These are phyloP conservation scores for Omphalea diandra DNA, from an alignment of 441 rosid species.

Conservation along the genomic window DNA sequence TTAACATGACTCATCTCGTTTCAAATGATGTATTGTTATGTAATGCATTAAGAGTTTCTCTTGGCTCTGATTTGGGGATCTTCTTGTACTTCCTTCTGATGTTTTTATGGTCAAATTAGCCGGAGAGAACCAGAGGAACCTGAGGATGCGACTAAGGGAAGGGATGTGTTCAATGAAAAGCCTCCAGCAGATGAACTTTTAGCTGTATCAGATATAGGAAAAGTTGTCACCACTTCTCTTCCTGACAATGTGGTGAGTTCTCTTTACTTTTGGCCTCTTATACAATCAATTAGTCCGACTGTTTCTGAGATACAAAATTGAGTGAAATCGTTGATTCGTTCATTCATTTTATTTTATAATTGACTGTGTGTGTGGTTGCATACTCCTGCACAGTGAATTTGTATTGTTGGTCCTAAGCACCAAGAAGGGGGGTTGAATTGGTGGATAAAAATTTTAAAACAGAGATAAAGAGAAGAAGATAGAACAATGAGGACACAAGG, in stretches of 20 bases:
- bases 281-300: background rate
- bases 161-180: conserved; percentile 95
- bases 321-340: background rate
- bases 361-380: too few relatives aligned
- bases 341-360: background rate
- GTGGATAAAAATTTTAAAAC: too few relatives aligned
- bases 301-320: background rate
- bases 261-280: background rate
- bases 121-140: conserved; percentile 99
- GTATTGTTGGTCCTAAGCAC: too few relatives aligned
- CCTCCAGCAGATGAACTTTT: conserved; percentile 97
- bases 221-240: conserved; percentile 87
- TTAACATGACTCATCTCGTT: background rate
- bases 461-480: too few relatives aligned
- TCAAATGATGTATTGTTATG: background rate
- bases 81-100: background rate
- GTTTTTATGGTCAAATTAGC: conserved; percentile 36
- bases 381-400: too few relatives aligned
- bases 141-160: conserved; percentile 94
- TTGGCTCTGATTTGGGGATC: background rate
- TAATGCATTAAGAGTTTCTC: background rate
- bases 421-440: too few relatives aligned
- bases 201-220: conserved; percentile 92
- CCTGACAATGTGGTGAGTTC: conserved; percentile 90
- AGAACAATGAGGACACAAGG: too few relatives aligned